phyloP scores from a whole-genome alignment of 306 rosid genomes.

The Pachyrhizus erosus region DNA sequence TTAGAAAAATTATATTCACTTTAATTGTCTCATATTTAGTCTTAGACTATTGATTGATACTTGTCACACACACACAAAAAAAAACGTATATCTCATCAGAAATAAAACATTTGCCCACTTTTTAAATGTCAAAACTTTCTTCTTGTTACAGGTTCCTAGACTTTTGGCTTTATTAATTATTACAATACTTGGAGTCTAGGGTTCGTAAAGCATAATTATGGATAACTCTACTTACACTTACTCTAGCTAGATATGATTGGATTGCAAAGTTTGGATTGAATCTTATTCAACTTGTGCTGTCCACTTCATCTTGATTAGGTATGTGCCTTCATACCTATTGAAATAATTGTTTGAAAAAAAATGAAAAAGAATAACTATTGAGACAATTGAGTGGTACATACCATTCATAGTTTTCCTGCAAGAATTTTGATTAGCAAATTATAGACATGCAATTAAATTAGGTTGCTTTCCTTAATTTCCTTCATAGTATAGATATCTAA shows the following conservation, averaged over 20 bases:
- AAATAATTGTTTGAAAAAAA: background rate
- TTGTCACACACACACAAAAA: too few species aligned
- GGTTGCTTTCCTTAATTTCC: background rate
- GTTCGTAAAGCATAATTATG: background rate
- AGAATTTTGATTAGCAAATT: background rate
- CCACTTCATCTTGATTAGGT: background rate
- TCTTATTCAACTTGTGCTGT: too few species aligned
- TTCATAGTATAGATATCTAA: too few species aligned
- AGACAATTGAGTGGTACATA: background rate
- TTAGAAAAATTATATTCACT: too few species aligned
- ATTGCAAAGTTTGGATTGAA: background rate
- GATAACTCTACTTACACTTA: background rate
- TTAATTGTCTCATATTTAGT: too few species aligned
- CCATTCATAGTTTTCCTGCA: background rate
- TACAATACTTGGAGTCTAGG: background rate
- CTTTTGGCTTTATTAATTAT: background rate
- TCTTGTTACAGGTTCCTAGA: background rate
- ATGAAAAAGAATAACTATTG: background rate
- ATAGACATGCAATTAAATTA: background rate
- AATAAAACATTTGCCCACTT: background rate
- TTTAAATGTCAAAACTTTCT: background rate
- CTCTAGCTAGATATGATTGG: background rate
- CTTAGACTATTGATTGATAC: too few species aligned
- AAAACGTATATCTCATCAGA: background rate
- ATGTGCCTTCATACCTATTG: background rate